These are phyloP conservation scores for Botrytis aclada DNA, from an alignment of 2,329 filamentous ascomycete species.

Conservation along the genomic window DNA sequence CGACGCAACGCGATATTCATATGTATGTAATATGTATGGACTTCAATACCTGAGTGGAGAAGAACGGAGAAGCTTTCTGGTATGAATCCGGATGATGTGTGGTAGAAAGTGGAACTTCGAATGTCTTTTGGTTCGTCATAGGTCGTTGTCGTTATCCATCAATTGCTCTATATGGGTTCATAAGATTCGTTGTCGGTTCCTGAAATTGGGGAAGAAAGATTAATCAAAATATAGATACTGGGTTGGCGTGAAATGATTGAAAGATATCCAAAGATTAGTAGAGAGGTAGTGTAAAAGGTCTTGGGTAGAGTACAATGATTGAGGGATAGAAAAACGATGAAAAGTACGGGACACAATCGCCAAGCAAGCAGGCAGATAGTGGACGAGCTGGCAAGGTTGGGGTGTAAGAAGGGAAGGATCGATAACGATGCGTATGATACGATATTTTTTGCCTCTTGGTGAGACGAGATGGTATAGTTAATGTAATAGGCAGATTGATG, in stretches of 20 bases:
- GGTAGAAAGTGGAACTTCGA: not conserved
- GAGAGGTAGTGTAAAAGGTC: not conserved
- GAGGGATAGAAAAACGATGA: not conserved
- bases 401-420: slow-evolving; percentile 3
- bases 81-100: not conserved
- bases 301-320: not conserved
- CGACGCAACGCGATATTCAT: slow-evolving; percentile 4
- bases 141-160: slow-evolving; percentile 14
- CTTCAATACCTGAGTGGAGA: slow-evolving; percentile 8
- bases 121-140: slow-evolving; percentile 1
- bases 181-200: not conserved
- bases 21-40: not conserved
- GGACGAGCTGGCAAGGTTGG: not conserved
- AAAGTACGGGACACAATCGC: not conserved
- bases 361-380: slow-evolving; percentile 5
- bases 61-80: slow-evolving; percentile 11
- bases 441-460: not conserved
- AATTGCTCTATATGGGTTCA: not conserved
- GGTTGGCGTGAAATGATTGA: not conserved
- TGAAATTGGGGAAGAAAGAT: not conserved
- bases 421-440: not conserved
- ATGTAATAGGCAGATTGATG: not conserved
- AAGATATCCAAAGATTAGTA: not conserved
- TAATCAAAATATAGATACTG: not conserved
- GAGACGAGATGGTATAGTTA: not conserved